These are phyloP conservation scores for Scedosporium aurantiacum DNA, from an alignment of 2,329 filamentous ascomycete species.

Conservation along the genomic window DNA sequence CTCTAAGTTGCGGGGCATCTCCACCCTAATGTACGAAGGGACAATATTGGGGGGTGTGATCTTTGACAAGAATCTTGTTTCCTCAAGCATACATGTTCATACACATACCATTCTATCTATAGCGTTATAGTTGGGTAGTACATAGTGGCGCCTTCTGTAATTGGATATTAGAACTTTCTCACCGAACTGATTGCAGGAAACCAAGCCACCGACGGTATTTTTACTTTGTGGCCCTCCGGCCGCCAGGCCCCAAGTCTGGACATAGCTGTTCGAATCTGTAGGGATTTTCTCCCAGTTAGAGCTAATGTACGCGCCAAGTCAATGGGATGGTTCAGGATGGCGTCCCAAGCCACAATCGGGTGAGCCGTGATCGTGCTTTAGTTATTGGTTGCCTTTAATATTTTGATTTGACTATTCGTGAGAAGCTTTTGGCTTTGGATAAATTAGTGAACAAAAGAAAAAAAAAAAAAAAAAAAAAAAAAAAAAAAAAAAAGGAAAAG, in stretches of 20 bases:
- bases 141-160: not conserved
- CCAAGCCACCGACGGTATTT: no score
- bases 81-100: not conserved
- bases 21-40: not conserved
- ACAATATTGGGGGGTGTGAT: no score
- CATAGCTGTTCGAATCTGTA: not conserved
- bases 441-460: no score
- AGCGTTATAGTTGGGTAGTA: not conserved
- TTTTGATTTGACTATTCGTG: no score
- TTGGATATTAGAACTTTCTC: not conserved
- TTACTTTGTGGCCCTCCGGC: no score
- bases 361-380: not conserved
- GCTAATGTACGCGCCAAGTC: not conserved
- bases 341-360: not conserved
- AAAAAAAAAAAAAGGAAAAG: no score
- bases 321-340: not conserved
- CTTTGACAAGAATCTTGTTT: no score
- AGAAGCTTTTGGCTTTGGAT: no score
- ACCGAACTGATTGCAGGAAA: not conserved
- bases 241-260: no score
- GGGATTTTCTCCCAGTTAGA: not conserved
- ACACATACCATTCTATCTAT: not conserved
- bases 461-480: no score
- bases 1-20: conserved; percentile 20
- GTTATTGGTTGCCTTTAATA: no score